Percentiles rank a stretch among this genome's conserved stretches.
These are phyloP conservation scores for Pichia phayaonensis DNA, from an alignment of 805 yeast genomes.

Conservation along the genomic window DNA sequence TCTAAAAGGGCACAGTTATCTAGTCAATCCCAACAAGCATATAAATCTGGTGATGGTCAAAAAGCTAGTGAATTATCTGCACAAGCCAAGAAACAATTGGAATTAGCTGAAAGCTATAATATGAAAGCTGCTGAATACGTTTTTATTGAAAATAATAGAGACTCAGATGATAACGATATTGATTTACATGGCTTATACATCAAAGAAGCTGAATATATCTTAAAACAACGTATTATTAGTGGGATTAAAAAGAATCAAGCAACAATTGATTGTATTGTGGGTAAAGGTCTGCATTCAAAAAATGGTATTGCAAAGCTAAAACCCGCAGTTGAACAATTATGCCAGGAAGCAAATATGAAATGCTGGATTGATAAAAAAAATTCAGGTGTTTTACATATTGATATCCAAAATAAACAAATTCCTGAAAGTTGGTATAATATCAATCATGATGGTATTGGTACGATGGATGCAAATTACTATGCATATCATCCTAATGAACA, in stretches of 20 bases:
- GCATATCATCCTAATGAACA: slow-evolving; percentile 10
- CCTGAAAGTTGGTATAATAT: slow-evolving; percentile 32
- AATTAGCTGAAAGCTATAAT: slow-evolving; percentile 62
- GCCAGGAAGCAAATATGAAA: slow-evolving; percentile 55
- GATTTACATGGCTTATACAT: slow-evolving; percentile 91
- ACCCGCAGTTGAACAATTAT: slow-evolving; percentile 80
- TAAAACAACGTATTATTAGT: slow-evolving; percentile 65
- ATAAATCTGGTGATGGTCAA: slow-evolving; percentile 61
- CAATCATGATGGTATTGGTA: slow-evolving; percentile 27
- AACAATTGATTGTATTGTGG: slow-evolving; percentile 76
- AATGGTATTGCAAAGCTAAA: slow-evolving; percentile 79
- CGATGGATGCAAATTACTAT: slow-evolving; percentile 24
- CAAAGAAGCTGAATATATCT: slow-evolving; percentile 74
- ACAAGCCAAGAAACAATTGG: slow-evolving; percentile 51
- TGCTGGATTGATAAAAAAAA: slow-evolving; percentile 63
- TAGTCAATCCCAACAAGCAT: slow-evolving; percentile 70
- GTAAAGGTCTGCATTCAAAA: slow-evolving; percentile 82
- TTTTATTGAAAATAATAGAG: slow-evolving; percentile 80
- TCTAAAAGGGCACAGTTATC: slow-evolving; percentile 47
- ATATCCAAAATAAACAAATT: slow-evolving; percentile 42
- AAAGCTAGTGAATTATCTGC: slow-evolving; percentile 68
- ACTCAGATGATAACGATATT: slow-evolving; percentile 77
- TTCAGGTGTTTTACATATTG: slow-evolving; percentile 72
- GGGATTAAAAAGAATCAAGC: slow-evolving; percentile 53
- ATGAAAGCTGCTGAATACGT: slow-evolving; percentile 84